Evolutionary conservation across 1,139 yeast species (phyloP), one percentile per base, ranked within the genome.

Genomic region (Wickerhamomyces sp.): DNA sequence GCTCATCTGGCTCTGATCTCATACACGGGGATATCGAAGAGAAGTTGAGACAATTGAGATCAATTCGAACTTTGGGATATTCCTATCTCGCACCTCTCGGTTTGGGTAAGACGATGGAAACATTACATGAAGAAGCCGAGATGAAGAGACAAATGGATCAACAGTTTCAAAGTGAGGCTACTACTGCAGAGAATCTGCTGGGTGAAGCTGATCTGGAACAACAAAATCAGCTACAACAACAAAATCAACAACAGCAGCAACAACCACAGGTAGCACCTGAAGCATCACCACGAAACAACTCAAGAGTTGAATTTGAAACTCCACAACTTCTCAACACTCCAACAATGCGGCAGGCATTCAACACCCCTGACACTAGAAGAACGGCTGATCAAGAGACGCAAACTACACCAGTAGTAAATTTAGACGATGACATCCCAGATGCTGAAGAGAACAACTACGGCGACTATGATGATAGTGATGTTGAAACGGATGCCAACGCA

Each of bases 21-120:
- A 21, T 39, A 4, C 39, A 39, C 16, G 35, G 29, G 16, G 41
- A 35, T 12, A 37, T 49, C 0, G 73, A 66, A 37, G 49, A 59
- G 31, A 62, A 66, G 37, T 49, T 68, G 18, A 65, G 66, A 15
- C 66, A 64, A 33, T 52, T 76, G 37, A 65, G 62, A 28, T 58
- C 58, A 9, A 62, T 76, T 16, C 59, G 72, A 22, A 64, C 59
- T 18, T 59, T 66, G 27, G 86, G 86, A 0, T 72, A 69, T 48
- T 47, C 61, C 9, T 62, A 68, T 23, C 51, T 78, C 25, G 59
- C 67, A 20, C 85, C 85, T 0, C 58, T 75, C 23, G 86, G 85
- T 0, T 47, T 78, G 6, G 68, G 68, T 15, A 69, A 66, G 46
- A 77, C 83, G 4, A 65, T 76, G 74, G 70, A 66, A 25, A 68